Conservation (phyloP, 2,329 filamentous ascomycete genomes). For the Botryotinia narcissicola region DNA sequence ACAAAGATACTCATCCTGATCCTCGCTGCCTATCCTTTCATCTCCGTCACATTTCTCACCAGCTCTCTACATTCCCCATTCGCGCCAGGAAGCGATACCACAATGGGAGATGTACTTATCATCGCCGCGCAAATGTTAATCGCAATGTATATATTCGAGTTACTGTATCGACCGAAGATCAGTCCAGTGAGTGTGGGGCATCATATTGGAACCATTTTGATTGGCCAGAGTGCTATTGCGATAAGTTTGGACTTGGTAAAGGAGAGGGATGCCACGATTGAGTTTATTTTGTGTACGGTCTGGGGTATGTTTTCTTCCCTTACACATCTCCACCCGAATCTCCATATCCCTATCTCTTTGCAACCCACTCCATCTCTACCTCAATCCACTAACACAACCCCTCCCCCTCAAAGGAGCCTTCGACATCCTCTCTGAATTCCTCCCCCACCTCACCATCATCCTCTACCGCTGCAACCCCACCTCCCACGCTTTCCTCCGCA, state of each 20-base stretch:
- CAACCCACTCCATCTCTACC: conserved; percentile 14
- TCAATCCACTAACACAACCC: conserved; percentile 6
- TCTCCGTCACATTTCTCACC: conserved; percentile 40
- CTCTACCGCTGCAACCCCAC: conserved; percentile 44
- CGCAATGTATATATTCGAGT: conserved; percentile 48
- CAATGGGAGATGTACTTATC: conserved; percentile 43
- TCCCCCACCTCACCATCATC: conserved; percentile 47
- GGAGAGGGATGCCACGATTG: conserved; percentile 35
- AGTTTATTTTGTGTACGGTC: conserved; percentile 36
- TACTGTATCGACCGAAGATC: conserved; percentile 44
- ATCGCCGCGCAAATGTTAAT: conserved; percentile 44
- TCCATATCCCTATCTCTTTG: background rate
- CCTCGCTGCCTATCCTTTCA: conserved; percentile 44
- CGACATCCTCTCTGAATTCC: conserved; percentile 47
- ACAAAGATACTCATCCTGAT: conserved; percentile 44
- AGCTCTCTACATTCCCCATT: conserved; percentile 39
- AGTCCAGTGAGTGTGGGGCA: conserved; percentile 44
- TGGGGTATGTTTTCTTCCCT: conserved; percentile 31
- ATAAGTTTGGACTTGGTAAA: conserved; percentile 37
- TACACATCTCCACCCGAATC: background rate
- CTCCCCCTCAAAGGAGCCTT: conserved; percentile 42
- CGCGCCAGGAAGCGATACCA: conserved; percentile 37
- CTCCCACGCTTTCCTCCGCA: conserved; percentile 42
- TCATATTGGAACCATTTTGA: conserved; percentile 39
- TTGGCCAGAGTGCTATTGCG: conserved; percentile 45